phyloP scores from a whole-genome alignment of 1,284 basidiomycete species.

The Sphagnurus paluster region DNA sequence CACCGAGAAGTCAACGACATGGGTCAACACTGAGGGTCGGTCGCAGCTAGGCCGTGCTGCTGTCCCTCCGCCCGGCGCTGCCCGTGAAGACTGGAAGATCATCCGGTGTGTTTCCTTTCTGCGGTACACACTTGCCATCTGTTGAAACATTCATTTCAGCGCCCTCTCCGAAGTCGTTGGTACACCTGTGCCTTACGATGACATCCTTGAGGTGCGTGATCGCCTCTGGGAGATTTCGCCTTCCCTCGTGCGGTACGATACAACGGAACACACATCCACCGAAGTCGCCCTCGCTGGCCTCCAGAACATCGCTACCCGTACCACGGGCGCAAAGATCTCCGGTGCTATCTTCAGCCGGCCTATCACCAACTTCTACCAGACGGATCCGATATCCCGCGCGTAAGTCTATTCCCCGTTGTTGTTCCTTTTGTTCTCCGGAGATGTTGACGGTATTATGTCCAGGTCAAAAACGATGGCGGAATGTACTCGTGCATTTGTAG shows the following conservation, averaged over 20 bases:
- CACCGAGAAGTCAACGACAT: slow-evolving; percentile 94
- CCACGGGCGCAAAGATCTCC: slow-evolving; percentile 56
- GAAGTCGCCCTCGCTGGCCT: slow-evolving; percentile 77
- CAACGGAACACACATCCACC: slow-evolving; percentile 74
- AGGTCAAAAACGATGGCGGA: slow-evolving; percentile 89
- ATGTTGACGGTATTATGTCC: slow-evolving; percentile 3
- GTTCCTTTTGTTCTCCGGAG: slow-evolving; percentile 1
- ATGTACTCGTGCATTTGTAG: slow-evolving; percentile 76
- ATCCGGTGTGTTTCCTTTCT: slow-evolving; percentile 60
- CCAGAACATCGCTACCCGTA: slow-evolving; percentile 54
- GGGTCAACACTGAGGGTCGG: slow-evolving; percentile 98
- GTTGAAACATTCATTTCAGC: slow-evolving; percentile 34
- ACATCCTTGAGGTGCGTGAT: slow-evolving; percentile 84
- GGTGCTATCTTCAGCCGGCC: slow-evolving; percentile 76
- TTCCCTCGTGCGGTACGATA: slow-evolving; percentile 86
- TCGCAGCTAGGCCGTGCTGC: slow-evolving; percentile 91
- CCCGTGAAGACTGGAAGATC: slow-evolving; percentile 99
- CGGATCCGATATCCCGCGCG: slow-evolving; percentile 87
- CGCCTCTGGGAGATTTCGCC: slow-evolving; percentile 98
- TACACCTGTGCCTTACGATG: slow-evolving; percentile 86
- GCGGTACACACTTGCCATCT: background rate
- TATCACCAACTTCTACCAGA: slow-evolving; percentile 95
- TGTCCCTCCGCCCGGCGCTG: slow-evolving; percentile 92
- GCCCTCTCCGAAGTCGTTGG: slow-evolving; percentile 92
- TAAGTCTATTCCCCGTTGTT: slow-evolving; percentile 40